These are phyloP conservation scores for Ogataea salicorniae DNA, from an alignment of 805 yeast genomes.

Conservation along the genomic window DNA sequence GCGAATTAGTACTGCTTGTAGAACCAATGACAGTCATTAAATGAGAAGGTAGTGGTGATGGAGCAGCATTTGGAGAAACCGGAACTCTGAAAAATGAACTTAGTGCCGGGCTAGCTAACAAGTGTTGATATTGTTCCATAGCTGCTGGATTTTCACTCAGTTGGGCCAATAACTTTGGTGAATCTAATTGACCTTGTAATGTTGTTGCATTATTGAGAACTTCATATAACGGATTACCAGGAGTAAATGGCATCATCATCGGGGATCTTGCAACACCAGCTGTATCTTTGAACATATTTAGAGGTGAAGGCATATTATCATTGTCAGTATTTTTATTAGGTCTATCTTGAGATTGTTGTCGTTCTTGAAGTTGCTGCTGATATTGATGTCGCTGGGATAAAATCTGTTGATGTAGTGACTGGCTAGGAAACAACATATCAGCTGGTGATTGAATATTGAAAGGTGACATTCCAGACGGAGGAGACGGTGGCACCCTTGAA, in stretches of 20 bases:
- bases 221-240: constrained; percentile 20
- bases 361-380: background rate
- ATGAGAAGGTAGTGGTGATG: constrained; percentile 9
- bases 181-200: constrained; percentile 18
- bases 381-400: background rate
- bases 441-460: constrained; percentile 9
- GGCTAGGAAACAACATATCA: constrained; percentile 5
- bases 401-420: constrained; percentile 1
- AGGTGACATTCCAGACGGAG: constrained; percentile 11
- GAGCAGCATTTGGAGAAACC: constrained; percentile 7
- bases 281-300: constrained; percentile 14
- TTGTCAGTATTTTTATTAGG: background rate
- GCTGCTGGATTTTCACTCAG: constrained; percentile 20
- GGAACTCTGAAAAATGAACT: constrained; percentile 7
- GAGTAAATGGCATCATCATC: constrained; percentile 8
- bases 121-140: constrained; percentile 19
- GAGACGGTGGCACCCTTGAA: constrained; percentile 15
- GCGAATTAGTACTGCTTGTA: background rate
- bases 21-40: background rate
- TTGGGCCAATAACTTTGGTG: constrained; percentile 21
- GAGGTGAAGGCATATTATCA: constrained; percentile 9
- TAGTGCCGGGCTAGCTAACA: constrained; percentile 16
- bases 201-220: constrained; percentile 17
- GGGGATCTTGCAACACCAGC: constrained; percentile 7
- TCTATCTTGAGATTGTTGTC: background rate